phyloP scores from a whole-genome alignment of 768 basidiomycete genomes.

The Termitomyces sp. region DNA sequence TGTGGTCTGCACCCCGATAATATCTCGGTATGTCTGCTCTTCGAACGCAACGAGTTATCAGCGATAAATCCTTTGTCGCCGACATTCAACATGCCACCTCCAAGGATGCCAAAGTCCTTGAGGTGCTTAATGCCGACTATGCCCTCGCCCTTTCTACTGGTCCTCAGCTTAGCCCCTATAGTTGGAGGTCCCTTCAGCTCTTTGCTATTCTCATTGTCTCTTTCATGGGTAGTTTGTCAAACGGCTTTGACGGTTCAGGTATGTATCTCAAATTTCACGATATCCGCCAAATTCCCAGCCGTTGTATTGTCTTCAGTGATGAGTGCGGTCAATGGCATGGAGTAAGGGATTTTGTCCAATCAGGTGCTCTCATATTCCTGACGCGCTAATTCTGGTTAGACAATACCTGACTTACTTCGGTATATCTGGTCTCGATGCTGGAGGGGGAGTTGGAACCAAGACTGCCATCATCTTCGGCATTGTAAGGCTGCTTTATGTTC shows the following conservation, averaged over 20 bases:
- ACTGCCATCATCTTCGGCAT: constrained; percentile 42
- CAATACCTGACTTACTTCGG: constrained; percentile 36
- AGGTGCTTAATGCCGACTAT: constrained; percentile 32
- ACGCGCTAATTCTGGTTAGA: constrained; percentile 13
- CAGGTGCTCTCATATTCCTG: background rate
- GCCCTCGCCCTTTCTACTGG: constrained; percentile 39
- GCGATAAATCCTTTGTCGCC: constrained; percentile 5
- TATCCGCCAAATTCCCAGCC: background rate
- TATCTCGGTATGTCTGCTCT: constrained; percentile 13
- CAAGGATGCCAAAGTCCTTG: constrained; percentile 18
- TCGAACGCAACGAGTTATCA: constrained; percentile 5
- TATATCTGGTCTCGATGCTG: constrained; percentile 31
- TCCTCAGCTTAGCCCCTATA: constrained; percentile 33
- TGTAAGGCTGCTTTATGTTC: constrained; percentile 18
- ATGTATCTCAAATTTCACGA: constrained; percentile 6
- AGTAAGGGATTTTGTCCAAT: constrained; percentile 21
- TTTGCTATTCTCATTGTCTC: constrained; percentile 35
- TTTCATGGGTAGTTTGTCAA: constrained; percentile 40
- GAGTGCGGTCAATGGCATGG: constrained; percentile 43
- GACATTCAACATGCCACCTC: background rate
- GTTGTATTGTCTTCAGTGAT: constrained; percentile 25
- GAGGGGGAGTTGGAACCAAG: constrained; percentile 37
- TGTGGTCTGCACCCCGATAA: background rate
- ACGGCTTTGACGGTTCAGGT: constrained; percentile 44
- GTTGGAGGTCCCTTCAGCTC: constrained; percentile 32